Percentiles rank a stretch among this genome's conserved stretches.
phyloP scores from a whole-genome alignment of 148 eudicot genomes.

The Dianthus caryophyllus region DNA sequence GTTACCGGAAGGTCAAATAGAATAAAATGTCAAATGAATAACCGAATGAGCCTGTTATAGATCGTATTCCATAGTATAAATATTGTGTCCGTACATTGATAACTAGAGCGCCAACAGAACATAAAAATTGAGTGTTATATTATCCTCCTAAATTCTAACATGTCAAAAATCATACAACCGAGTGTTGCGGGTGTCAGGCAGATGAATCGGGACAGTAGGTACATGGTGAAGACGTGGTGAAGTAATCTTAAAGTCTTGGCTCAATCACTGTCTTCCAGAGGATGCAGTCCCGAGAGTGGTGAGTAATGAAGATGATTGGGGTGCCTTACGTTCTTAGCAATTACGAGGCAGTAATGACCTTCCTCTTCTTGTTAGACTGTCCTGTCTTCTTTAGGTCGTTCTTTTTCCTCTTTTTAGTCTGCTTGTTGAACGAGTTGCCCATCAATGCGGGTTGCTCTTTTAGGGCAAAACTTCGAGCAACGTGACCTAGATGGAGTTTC shows the following conservation, averaged over 20 bases:
- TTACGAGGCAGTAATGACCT: slow-evolving; percentile 29
- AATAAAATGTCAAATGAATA: too few species aligned
- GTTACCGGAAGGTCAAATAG: too few species aligned
- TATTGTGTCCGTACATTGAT: too few species aligned
- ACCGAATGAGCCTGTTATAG: too few species aligned
- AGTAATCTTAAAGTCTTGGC: slow-evolving; percentile 11
- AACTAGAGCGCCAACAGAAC: too few species aligned
- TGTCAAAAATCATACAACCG: background rate
- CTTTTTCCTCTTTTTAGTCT: slow-evolving; percentile 65
- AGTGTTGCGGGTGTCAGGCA: background rate
- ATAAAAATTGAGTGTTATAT: too few species aligned
- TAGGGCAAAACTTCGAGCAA: slow-evolving; percentile 80
- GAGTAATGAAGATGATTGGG: slow-evolving; percentile 24
- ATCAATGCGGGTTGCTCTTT: slow-evolving; percentile 83
- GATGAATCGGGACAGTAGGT: background rate
- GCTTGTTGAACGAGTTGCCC: slow-evolving; percentile 58
- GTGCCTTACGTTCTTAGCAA: slow-evolving; percentile 23
- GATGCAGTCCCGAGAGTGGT: slow-evolving; percentile 14
- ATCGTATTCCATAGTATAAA: too few species aligned
- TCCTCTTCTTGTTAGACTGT: slow-evolving; percentile 46
- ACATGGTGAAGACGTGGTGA: background rate
- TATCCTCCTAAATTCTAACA: too few species aligned
- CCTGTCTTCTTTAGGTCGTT: slow-evolving; percentile 50
- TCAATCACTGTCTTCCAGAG: slow-evolving; percentile 21
- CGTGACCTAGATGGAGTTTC: slow-evolving; percentile 88